Evolutionary conservation across 148 eudicot genomes (phyloP), one percentile per base, ranked within the genome.

Genomic region (Spergularia marina): DNA sequence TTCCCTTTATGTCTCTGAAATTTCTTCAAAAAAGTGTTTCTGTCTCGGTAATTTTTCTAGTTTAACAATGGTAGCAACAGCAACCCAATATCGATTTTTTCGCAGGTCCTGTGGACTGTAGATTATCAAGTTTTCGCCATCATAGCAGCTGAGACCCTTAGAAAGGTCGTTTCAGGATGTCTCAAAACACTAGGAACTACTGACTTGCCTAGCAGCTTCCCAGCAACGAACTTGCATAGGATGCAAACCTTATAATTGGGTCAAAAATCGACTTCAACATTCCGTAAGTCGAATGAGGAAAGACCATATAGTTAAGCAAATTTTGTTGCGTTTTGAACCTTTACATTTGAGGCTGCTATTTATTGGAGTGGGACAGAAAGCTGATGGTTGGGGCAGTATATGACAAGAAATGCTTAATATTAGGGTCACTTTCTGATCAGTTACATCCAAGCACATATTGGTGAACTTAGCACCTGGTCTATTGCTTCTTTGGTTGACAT

Each of bases 351-450:
- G 25, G 18, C 59, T 55, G 4, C 16, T 55, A 55, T 55, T 55
- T 55, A 17, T 55, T 55, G 17, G 70, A 41, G 70, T 60, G 65
- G 57, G 70, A 51, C 44, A 63, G 20, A 23, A 23, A 25, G 3
- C 20, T 52, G 70, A 64, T 58, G 58, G 77, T 16, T 74, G 41
- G 30, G 23, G 49, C 34, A 6, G 39, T 53, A 72, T 34, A 34
- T 17, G 69, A 14, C 21, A 0, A 53, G 57, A 52, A 36, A 52
- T 68, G 55, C 44, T 47, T 47, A 57, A 58, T 65, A n/a, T 65
- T 40, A 65, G 11, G 14, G 69, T 69, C 47, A 53, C 71, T 54
- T 71, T 77, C 80, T 70, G n/a, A 51, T 20, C 60, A 60, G 30
- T 61, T 56, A 60, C 41, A 12, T 66, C 56, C 40, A 40, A 34